Percentiles rank a stretch among this genome's conserved stretches.
These are phyloP conservation scores for Gnaphalium uliginosum DNA, from an alignment of 129 eudicot genomes.

Conservation along the genomic window DNA sequence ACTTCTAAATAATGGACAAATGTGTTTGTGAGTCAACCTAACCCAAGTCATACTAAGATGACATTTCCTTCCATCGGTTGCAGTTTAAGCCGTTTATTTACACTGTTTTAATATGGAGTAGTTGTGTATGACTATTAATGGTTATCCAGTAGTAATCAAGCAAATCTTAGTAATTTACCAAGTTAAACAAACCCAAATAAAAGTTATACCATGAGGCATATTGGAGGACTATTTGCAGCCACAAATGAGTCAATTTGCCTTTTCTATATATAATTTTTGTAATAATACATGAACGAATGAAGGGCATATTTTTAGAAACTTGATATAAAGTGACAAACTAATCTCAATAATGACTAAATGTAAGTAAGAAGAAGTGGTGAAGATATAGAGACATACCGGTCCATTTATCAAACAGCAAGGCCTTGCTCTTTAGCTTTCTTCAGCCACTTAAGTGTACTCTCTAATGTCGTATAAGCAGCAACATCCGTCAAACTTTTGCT, in stretches of 20 bases:
- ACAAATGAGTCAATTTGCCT: constrained; percentile 10
- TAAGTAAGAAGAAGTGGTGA: constrained; percentile 8
- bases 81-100: not conserved
- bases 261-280: constrained; percentile 1
- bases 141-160: not conserved
- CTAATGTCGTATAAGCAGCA: constrained; percentile 79
- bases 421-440: constrained; percentile 91
- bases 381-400: constrained; percentile 31
- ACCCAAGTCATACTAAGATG: constrained; percentile 8
- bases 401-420: constrained; percentile 49
- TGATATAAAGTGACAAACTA: not conserved
- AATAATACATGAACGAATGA: not conserved
- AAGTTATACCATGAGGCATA: not conserved
- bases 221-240: not conserved
- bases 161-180: not conserved
- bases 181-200: not conserved
- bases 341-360: constrained; percentile 19
- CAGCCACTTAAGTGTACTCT: constrained; percentile 86
- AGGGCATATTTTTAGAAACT: not conserved
- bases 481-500: constrained; percentile 83
- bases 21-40: constrained; percentile 11
- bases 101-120: not conserved
- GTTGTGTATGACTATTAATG: not conserved
- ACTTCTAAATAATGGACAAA: not conserved
- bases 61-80: not conserved